Conservation (phyloP, 176 grass and related monocot species). For the Cymbopogon citratus region DNA sequence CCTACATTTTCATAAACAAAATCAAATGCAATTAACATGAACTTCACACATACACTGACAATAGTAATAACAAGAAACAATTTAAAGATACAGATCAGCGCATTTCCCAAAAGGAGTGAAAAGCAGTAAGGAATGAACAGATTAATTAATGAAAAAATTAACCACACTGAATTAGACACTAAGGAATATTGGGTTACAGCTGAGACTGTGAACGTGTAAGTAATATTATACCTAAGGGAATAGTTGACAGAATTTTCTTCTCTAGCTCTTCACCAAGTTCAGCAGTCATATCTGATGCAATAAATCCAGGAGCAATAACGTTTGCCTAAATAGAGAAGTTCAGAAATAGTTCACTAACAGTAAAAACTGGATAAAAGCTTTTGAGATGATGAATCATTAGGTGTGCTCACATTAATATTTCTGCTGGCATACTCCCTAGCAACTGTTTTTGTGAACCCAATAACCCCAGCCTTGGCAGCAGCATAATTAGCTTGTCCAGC, state of each 20-base stretch:
- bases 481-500: conserved; percentile 90
- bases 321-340: conserved; percentile 41
- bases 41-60: not conserved
- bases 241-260: conserved; percentile 84
- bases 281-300: conserved; percentile 89
- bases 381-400: conserved; percentile 8
- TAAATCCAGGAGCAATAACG: conserved; percentile 93
- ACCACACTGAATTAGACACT: not conserved
- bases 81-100: not conserved
- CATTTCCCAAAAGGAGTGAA: not conserved
- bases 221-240: conserved; percentile 66
- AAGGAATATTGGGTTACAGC: not conserved
- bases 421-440: conserved; percentile 98
- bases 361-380: not conserved
- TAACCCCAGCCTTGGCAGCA: conserved; percentile 90
- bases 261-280: conserved; percentile 81
- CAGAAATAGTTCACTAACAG: conserved; percentile 27
- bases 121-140: not conserved
- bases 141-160: not conserved
- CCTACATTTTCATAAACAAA: not conserved
- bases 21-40: not conserved
- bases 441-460: conserved; percentile 95
- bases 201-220: not conserved
- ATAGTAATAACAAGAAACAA: not conserved
- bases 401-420: conserved; percentile 70